Percentiles rank a stretch among this genome's conserved stretches.
Evolutionary conservation across 805 yeast genomes (phyloP).

Genomic region (Wickerhamiella vanderwaltii): DNA sequence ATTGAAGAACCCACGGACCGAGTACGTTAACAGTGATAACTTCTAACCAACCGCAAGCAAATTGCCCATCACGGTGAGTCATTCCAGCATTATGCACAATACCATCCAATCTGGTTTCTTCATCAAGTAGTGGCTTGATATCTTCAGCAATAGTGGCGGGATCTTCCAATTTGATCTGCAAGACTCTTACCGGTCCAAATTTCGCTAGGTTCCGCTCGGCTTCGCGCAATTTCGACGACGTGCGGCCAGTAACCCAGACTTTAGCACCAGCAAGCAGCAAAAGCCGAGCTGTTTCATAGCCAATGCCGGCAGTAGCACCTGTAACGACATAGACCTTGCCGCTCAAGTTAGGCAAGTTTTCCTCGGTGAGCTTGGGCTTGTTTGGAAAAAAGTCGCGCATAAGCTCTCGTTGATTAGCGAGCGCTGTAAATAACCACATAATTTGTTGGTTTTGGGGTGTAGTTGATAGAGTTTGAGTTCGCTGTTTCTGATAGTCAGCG

Average conservation of each 20-base stretch:
- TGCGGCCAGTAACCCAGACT: slow-evolving; percentile 32
- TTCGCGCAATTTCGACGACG: slow-evolving; percentile 25
- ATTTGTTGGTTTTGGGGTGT: too few species aligned
- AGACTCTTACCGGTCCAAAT: slow-evolving; percentile 17
- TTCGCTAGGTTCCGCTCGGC: slow-evolving; percentile 26
- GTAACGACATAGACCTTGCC: slow-evolving; percentile 29
- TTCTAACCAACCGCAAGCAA: slow-evolving; percentile 19
- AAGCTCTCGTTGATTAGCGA: slow-evolving; percentile 1
- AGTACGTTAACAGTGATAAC: slow-evolving; percentile 37
- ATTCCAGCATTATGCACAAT: slow-evolving; percentile 30
- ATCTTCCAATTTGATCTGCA: slow-evolving; percentile 27
- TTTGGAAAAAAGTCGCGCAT: slow-evolving; percentile 5
- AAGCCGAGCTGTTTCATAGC: slow-evolving; percentile 18
- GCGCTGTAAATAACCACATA: background rate
- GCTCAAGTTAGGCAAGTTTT: slow-evolving; percentile 25
- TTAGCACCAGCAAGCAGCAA: slow-evolving; percentile 26
- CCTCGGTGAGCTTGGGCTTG: slow-evolving; percentile 13
- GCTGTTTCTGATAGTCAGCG: too few species aligned
- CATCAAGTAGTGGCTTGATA: slow-evolving; percentile 23
- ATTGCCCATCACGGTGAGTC: slow-evolving; percentile 18
- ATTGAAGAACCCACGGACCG: slow-evolving; percentile 35
- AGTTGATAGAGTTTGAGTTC: too few species aligned
- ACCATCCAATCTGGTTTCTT: slow-evolving; percentile 25
- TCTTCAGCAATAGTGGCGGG: slow-evolving; percentile 32
- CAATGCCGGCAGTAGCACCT: slow-evolving; percentile 23